Evolutionary conservation across 257 asterid species (phyloP).

Genomic region (Solanum sejunctum): DNA sequence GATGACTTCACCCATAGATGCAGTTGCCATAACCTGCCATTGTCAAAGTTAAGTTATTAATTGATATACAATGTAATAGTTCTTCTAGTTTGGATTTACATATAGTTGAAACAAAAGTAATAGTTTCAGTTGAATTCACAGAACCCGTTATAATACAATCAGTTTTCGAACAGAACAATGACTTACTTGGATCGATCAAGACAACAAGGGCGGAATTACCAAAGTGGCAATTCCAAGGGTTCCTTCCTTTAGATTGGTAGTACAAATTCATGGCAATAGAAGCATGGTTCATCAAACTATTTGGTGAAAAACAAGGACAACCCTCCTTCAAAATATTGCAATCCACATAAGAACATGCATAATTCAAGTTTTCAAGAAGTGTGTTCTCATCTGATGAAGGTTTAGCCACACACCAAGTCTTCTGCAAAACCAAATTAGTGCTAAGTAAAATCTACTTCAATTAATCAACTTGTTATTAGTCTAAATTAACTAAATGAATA

Average conservation of each 20-base stretch:
- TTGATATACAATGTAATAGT: too few species aligned
- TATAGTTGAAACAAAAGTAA: background rate
- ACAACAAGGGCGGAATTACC: conserved; percentile 30
- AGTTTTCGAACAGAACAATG: background rate
- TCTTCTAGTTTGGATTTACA: too few species aligned
- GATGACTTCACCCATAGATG: conserved; percentile 7
- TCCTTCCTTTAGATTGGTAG: conserved; percentile 28
- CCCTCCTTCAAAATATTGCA: conserved; percentile 21
- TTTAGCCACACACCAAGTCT: conserved; percentile 58
- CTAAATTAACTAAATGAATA: background rate
- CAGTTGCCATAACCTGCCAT: conserved; percentile 44
- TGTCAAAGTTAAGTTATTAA: background rate
- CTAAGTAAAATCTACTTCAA: background rate
- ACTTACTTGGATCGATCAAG: conserved; percentile 45
- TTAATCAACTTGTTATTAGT: background rate
- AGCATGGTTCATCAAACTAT: conserved; percentile 38
- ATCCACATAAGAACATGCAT: conserved; percentile 30
- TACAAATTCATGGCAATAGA: conserved; percentile 58
- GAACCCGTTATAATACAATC: background rate
- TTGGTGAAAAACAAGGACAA: conserved; percentile 29
- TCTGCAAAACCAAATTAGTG: conserved; percentile 11
- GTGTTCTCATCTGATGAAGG: conserved; percentile 27
- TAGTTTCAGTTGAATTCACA: background rate
- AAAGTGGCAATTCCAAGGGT: conserved; percentile 35
- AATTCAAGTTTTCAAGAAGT: conserved; percentile 8